Conservation (phyloP, 1,139 yeast genomes). For the Nakaseomyces sp. region DNA sequence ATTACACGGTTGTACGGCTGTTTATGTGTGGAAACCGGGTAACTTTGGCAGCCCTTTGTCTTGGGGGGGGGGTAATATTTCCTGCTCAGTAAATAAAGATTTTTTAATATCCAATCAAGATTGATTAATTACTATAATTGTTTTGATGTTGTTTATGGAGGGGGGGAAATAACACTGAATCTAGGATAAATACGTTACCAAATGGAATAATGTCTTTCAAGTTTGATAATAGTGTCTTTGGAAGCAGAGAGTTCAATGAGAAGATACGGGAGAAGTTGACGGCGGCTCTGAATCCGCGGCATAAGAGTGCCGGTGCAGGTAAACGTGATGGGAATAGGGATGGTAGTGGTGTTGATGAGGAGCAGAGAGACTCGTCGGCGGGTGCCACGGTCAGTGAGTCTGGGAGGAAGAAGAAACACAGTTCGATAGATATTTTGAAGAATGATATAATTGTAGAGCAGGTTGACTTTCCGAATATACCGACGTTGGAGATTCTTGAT, state of each 20-base stretch:
- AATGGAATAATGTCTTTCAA: constrained; percentile 25
- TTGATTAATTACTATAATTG: too few species aligned
- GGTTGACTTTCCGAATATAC: constrained; percentile 28
- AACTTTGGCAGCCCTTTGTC: too few species aligned
- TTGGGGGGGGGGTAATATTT: too few species aligned
- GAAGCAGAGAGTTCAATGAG: constrained; percentile 28
- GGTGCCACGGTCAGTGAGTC: neutral
- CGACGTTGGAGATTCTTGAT: constrained; percentile 29
- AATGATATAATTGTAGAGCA: constrained; percentile 27
- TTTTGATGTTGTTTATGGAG: too few species aligned
- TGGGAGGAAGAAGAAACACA: constrained; percentile 8
- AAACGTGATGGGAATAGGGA: constrained; percentile 8
- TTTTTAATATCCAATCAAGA: too few species aligned
- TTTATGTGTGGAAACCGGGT: too few species aligned
- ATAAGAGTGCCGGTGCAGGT: too few species aligned
- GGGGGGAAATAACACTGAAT: too few species aligned
- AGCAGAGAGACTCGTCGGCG: neutral
- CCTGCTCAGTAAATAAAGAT: too few species aligned
- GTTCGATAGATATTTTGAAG: constrained; percentile 24
- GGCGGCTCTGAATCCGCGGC: constrained; percentile 21
- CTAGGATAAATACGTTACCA: too few species aligned
- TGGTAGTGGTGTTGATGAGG: constrained; percentile 4
- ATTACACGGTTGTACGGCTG: too few species aligned
- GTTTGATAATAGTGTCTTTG: constrained; percentile 25
- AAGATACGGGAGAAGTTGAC: constrained; percentile 24